A percentile compares a stretch with the other conserved stretches of the same genome.
Conservation (phyloP, 768 basidiomycete genomes). For the Hebeloma cylindrosporum region DNA sequence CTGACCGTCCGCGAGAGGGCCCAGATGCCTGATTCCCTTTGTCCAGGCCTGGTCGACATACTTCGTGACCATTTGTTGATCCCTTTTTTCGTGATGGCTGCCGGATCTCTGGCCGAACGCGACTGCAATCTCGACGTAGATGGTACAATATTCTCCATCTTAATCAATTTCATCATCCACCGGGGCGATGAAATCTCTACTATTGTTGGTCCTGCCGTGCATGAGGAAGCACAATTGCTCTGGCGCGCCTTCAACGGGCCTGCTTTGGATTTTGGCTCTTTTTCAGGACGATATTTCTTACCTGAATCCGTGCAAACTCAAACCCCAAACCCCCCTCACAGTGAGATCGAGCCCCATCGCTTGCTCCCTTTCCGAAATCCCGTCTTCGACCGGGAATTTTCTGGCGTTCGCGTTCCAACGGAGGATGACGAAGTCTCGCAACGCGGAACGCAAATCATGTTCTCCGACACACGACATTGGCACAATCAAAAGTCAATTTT, state of each 20-base stretch:
- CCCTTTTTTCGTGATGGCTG: constrained; percentile 31
- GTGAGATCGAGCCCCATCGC: constrained; percentile 9
- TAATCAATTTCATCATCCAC: constrained; percentile 39
- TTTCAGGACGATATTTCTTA: constrained; percentile 25
- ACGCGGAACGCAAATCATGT: constrained; percentile 38
- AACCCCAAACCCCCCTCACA: constrained; percentile 18
- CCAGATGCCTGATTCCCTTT: constrained; percentile 27
- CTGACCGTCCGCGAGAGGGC: constrained; percentile 43
- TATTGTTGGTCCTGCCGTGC: constrained; percentile 18
- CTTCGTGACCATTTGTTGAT: constrained; percentile 44
- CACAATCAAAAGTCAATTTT: constrained; percentile 52
- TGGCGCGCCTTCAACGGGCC: constrained; percentile 22
- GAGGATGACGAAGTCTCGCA: constrained; percentile 12
- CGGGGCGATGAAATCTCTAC: constrained; percentile 30
- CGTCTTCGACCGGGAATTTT: constrained; percentile 28
- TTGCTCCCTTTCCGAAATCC: constrained; percentile 42
- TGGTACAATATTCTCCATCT: constrained; percentile 47
- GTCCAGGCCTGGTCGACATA: constrained; percentile 26
- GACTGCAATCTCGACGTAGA: constrained; percentile 47
- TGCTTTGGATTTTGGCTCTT: constrained; percentile 14
- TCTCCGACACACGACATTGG: constrained; percentile 60
- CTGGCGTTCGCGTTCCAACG: constrained; percentile 19
- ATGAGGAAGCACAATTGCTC: constrained; percentile 19
- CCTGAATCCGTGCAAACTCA: constrained; percentile 18
- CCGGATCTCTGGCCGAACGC: constrained; percentile 21